A percentile compares a stretch with the other conserved stretches of the same genome.
These are phyloP conservation scores for Microdochium nivale DNA, from an alignment of 2,329 filamentous ascomycete species.

Conservation along the genomic window DNA sequence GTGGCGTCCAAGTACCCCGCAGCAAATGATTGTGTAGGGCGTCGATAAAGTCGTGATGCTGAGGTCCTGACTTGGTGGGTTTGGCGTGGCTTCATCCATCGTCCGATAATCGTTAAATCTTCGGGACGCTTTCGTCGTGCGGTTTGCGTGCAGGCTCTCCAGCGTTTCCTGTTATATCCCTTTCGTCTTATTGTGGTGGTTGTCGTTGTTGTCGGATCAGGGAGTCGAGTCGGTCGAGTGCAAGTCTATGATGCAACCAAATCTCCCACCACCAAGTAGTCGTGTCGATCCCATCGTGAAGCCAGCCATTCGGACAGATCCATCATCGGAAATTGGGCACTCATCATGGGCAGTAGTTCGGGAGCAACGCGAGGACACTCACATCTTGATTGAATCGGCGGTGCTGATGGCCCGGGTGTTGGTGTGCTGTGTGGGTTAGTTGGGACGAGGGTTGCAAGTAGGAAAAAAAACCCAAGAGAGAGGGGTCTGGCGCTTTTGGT, in stretches of 20 bases:
- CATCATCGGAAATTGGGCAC: slow-evolving; percentile 1
- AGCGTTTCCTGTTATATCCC: no score
- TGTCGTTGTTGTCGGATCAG: not conserved
- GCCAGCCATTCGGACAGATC: not conserved
- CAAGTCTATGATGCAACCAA: not conserved
- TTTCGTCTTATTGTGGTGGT: not conserved
- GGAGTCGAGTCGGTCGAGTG: not conserved
- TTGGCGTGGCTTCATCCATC: no score
- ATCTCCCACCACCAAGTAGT: not conserved
- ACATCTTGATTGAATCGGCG: slow-evolving; percentile 20
- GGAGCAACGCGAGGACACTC: slow-evolving; percentile 11
- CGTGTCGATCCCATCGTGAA: not conserved
- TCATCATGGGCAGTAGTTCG: not conserved
- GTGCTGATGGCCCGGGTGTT: slow-evolving; percentile 16
- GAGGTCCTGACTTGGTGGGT: no score
- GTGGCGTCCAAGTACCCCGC: no score
- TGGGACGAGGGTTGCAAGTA: slow-evolving; percentile 5
- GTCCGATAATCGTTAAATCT: no score
- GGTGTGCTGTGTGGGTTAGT: slow-evolving; percentile 18
- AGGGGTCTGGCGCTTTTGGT: slow-evolving; percentile 1
- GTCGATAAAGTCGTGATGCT: no score
- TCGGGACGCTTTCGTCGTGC: no score
- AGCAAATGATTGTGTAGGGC: not conserved
- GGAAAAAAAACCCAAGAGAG: slow-evolving; percentile 1
- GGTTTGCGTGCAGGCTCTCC: no score